These are phyloP conservation scores for Pichia phayaonensis DNA, from an alignment of 805 yeast genomes.

Conservation along the genomic window DNA sequence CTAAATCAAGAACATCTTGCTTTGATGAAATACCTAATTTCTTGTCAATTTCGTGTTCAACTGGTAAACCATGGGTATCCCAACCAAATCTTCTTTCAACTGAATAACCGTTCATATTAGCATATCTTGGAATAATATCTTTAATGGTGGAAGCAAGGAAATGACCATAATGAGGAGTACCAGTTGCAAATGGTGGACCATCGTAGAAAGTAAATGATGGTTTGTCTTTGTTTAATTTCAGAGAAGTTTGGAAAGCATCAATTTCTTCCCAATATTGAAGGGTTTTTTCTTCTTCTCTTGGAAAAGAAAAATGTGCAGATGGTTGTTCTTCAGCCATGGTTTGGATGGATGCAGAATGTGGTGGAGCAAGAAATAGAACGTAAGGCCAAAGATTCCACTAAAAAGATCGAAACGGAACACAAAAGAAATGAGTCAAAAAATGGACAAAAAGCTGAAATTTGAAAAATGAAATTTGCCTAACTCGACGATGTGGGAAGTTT, in stretches of 20 bases:
- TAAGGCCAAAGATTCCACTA: not conserved
- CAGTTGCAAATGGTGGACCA: conserved; percentile 99
- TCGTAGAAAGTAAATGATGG: conserved; percentile 92
- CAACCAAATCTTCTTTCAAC: conserved; percentile 98
- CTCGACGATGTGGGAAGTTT: not conserved
- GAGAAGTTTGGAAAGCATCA: conserved; percentile 86
- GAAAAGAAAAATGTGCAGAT: conserved; percentile 52
- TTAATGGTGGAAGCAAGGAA: conserved; percentile 93
- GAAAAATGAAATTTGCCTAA: not conserved
- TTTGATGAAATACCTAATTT: conserved; percentile 87
- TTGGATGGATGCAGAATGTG: not conserved
- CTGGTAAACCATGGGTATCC: conserved; percentile 99
- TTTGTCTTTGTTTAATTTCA: conserved; percentile 74
- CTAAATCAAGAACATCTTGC: conserved; percentile 90
- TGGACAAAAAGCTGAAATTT: not conserved
- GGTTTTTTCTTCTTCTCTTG: conserved; percentile 83
- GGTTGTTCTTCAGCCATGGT: conserved; percentile 27
- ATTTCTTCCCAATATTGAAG: conserved; percentile 78
- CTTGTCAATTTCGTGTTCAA: conserved; percentile 98
- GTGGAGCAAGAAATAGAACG: not conserved
- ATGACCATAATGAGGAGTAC: conserved; percentile 99
- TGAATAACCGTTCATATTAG: conserved; percentile 93
- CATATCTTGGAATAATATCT: conserved; percentile 96
- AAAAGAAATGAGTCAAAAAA: not conserved
- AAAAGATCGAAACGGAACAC: not conserved